Base-by-base conservation (phyloP, 352 stramenopile species). In the Pythium rishiriense region DNA sequence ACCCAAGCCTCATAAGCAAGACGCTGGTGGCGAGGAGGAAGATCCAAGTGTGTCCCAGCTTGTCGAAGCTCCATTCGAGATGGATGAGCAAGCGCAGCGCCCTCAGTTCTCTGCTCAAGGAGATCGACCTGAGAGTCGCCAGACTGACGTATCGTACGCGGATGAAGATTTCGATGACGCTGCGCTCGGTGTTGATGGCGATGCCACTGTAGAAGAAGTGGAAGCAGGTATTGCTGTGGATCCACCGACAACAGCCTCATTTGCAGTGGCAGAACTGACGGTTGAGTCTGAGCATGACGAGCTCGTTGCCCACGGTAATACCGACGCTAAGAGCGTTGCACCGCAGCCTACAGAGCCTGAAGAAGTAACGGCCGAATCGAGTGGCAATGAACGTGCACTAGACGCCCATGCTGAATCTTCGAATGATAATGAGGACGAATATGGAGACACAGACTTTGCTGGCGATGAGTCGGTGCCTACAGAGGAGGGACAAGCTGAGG, bases 111-210 rank as follows among this genome's bases (percentile, higher is more conserved):
- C 47, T 48, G 22, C 10, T 7, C 37, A 57, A 7, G 6, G 33
- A 31, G 64, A 70, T 43, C 65, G 61, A 26, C 59, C 59, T 10
- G 65, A 68, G 25, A 72, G 61, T 22, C 52, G 59, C 21, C 52
- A 64, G 35, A 72, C 50, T 6, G 56, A 72, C 9, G 26, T 47
- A 12, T 68, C 55, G 3, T 69, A 68, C 28, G 59, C 39, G 0
- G 65, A 68, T 25, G 65, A 72, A 55, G 58, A 64, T 21, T 72
- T 68, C 22, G 61, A 65, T 39, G 65, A 68, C 42, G 37, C 52
- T 0, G 25, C 61, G 0, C 45, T 59, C 7, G 46, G 60, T 31
- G 11, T 14, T 1, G 58, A 39, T 4, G 56, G 47, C 11, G 28
- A 61, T 17, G 17, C 29, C 4, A 5, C 26, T 41, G 14, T 15